Evolutionary conservation across 1,284 basidiomycete genomes (phyloP), one percentile per base, ranked within the genome.

Genomic region (Apiotrichum gamsii): DNA sequence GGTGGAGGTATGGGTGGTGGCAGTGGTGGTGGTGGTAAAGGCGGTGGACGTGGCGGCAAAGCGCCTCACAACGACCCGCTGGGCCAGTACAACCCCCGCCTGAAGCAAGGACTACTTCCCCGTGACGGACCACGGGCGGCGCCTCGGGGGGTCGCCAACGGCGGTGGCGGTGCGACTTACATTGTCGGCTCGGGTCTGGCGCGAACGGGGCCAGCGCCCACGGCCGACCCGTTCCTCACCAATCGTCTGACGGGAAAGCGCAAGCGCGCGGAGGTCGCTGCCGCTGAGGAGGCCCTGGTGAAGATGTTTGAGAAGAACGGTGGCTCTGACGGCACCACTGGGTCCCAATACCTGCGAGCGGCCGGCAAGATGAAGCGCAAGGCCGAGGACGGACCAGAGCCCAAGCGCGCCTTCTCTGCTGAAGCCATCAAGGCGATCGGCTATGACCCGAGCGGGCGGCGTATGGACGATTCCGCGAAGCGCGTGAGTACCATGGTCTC

Each of bases 191-290:
- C 86, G 8, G 56, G 51, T 11, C 56, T 66, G 72, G 47, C 47
- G 15, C 87, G 49, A 76, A 87, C 59, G 8, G 60, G 51, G 21
- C 21, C 31, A 23, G 29, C 30, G 29, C 56, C 53, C 14, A 20
- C 58, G 3, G 50, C 46, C 15, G 69, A 65, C 25, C 76, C 67
- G 74, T 80, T 76, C 52, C 65, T 82, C 3, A 64, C 76, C 0
- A 67, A 80, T 75, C 43, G 74, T 89, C 24, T 87, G 87, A 5
- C 40, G 47, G 83, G 82, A 10, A 82, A 78, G 59, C 80, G 82
- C 4, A 82, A 82, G 52, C 77, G 87, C 37, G 77, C 77, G 60
- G 77, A 78, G 21, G 75, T 74, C 25, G 74, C 76, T 40, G 81
- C 83, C 54, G 76, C 78, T 3, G 85, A 89, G 51, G 72, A 72